Evolutionary conservation across 2,329 filamentous ascomycete genomes (phyloP), one percentile per base, ranked within the genome.

Genomic region (Penicillium sp.): DNA sequence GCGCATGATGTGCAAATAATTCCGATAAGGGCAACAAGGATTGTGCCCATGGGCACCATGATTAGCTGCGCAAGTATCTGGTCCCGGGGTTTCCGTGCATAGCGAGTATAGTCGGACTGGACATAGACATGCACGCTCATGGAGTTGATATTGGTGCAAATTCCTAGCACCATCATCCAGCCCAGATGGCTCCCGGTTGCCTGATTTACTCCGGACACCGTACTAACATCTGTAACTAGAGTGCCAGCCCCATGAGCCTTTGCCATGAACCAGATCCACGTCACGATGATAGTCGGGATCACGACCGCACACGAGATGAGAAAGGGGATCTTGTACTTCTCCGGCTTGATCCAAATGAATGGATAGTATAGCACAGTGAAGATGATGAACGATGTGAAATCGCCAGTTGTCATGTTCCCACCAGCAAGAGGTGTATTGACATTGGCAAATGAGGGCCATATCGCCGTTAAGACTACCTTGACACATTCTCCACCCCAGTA

Each of bases 231-330:
- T 8, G 42, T 35, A 20, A 54, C 42, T 21, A 54, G 51, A n/a
- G 28, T 47, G 18, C 42, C 51, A 6, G 9, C 51, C 16, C 51
- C 51, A 7, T 47, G 28, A 5, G 51, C 42, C 7, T 47, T 47
- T 20, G 28, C 42, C 42, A 54, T 47, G 20, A 54, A 47, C 51
- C 51, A 54, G 51, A 54, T 54, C 51, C 42, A 47, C 7, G 40
- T 54, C 18, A 47, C 40, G 12, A 54, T 26, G 14, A 54, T 47
- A 23, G 51, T 54, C 18, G 42, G 28, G 14, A 54, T 47, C 12
- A 46, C 42, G 11, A 18, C 28, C 8, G 40, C 30, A 28, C 40
- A 47, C 9, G 26, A 47, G n/a, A 54, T 46, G 2, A 47, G 28
- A 9, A 54, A 35, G 26, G 51, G 40, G 18, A 26, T 43, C 28